Conservation (phyloP, 345 rosid species). For the Eucalyptus curtisii region DNA sequence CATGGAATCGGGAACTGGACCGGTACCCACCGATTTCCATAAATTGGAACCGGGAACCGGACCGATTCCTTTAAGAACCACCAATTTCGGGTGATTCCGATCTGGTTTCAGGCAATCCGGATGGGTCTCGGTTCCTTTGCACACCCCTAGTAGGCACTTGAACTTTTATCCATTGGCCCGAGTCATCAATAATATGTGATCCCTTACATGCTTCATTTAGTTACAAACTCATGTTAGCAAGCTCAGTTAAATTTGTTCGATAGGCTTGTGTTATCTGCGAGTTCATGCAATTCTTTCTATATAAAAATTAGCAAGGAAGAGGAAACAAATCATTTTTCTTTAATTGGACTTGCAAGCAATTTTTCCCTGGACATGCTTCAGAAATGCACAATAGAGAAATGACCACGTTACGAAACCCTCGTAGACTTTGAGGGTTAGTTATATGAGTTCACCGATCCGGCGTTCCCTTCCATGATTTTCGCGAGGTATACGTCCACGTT, state of each 20-base stretch:
- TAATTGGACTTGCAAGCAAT: not conserved
- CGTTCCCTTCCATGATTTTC: not conserved
- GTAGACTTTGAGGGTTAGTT: not conserved
- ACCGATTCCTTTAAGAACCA: too few relatives aligned
- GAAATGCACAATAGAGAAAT: not conserved
- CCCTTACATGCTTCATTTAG: not conserved
- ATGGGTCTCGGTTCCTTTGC: too few relatives aligned
- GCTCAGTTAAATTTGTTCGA: not conserved
- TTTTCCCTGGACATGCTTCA: not conserved
- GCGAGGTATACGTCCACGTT: not conserved
- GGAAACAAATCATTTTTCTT: not conserved
- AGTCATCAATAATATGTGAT: not conserved
- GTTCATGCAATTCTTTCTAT: not conserved
- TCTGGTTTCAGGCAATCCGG: rapidly evolving
- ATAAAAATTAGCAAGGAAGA: not conserved
- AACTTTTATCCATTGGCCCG: not conserved
- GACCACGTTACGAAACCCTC: not conserved
- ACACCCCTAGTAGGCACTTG: not conserved
- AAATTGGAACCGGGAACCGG: too few relatives aligned
- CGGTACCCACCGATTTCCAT: too few relatives aligned
- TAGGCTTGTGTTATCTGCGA: not conserved
- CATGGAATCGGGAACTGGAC: rapidly evolving
- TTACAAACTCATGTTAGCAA: not conserved
- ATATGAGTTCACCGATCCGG: not conserved
- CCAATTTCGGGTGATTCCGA: rapidly evolving